Base-by-base conservation (phyloP, 2,329 filamentous ascomycete genomes). In the Ceratocystis variospora region DNA sequence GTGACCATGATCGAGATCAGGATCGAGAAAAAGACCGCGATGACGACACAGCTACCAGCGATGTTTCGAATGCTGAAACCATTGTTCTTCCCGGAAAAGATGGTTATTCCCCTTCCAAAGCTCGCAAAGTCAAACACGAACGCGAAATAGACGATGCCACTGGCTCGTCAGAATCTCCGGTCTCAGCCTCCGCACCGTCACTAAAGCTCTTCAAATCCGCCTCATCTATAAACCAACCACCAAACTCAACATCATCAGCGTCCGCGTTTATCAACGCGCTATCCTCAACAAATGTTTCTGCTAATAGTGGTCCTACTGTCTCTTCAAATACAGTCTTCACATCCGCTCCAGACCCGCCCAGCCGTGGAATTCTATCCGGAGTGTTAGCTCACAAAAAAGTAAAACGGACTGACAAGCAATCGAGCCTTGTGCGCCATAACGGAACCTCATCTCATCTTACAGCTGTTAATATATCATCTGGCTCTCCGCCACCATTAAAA, bases 61-160 rank as follows among this genome's bases (percentile, higher is more conserved):
- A 77, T 67, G 85, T 86, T 71, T 89, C 86, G 1, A 86, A 89
- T 72, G 86, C 86, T 62, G 86, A 89, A 75, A 89, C 86, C 15
- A 87, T 88, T 69, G 85, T 89, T 45, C 74, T 88, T 44, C 80
- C 84, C 10, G 83, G 83, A 33, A 87, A 86, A 72, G 82, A 87
- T 72, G 83, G 83, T 48, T 77, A 83, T 71, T 87, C 84, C 28
- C 84, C 83, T 0, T 82, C 83, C 68, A 87, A 87, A 74, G 78
- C 78, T 67, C 80, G 83, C 68, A 87, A 86, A 74, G 77, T 83
- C 61, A 87, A 86, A 73, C 83, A 86, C 70, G 85, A 87, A 72
- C 83, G 86, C 72, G 81, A 78, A 71, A 83, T 80, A 70, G 83
- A 85, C 28, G 69, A 70, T 61, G 64, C 65, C 8, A 33, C 22